A percentile compares a stretch with the other conserved stretches of the same genome.
Evolutionary conservation across 768 basidiomycete genomes (phyloP).

Genomic region (Lentinula guzmanii): DNA sequence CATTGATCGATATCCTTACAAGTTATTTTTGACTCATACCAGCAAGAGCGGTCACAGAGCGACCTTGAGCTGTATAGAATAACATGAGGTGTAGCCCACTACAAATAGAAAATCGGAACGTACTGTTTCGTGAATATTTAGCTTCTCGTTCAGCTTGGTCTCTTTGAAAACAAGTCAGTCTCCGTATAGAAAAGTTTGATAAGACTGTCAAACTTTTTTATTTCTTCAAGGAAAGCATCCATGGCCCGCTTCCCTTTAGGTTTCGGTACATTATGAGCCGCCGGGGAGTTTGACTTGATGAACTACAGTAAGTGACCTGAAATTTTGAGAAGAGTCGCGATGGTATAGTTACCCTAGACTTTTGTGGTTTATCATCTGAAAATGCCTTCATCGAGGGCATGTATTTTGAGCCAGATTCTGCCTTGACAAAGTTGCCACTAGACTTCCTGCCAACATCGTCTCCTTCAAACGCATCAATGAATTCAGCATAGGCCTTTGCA

Average conservation of each 20-base stretch:
- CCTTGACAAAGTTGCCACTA: constrained; percentile 53
- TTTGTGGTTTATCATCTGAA: constrained; percentile 21
- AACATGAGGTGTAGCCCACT: background rate
- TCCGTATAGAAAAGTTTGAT: background rate
- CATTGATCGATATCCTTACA: background rate
- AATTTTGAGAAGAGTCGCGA: constrained; percentile 2
- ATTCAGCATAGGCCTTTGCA: constrained; percentile 77
- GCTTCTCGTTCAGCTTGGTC: constrained; percentile 92
- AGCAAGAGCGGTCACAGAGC: constrained; percentile 88
- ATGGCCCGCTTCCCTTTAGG: constrained; percentile 94
- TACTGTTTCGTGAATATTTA: constrained; percentile 68
- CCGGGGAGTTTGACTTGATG: constrained; percentile 53
- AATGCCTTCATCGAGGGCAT: constrained; percentile 28
- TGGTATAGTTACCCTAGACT: constrained; percentile 18
- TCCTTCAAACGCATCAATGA: constrained; percentile 78
- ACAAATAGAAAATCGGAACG: constrained; percentile 10
- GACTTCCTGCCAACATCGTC: constrained; percentile 49
- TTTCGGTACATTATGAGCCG: constrained; percentile 43
- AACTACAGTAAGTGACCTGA: background rate
- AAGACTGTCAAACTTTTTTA: constrained; percentile 62
- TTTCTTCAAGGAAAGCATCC: constrained; percentile 94
- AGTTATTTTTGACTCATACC: constrained; percentile 37
- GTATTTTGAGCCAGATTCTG: constrained; percentile 45
- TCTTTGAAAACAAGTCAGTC: constrained; percentile 34
- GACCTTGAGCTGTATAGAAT: constrained; percentile 38